Evolutionary conservation across 176 grass and related monocot species (phyloP).

Genomic region (Neostapfia colusana): DNA sequence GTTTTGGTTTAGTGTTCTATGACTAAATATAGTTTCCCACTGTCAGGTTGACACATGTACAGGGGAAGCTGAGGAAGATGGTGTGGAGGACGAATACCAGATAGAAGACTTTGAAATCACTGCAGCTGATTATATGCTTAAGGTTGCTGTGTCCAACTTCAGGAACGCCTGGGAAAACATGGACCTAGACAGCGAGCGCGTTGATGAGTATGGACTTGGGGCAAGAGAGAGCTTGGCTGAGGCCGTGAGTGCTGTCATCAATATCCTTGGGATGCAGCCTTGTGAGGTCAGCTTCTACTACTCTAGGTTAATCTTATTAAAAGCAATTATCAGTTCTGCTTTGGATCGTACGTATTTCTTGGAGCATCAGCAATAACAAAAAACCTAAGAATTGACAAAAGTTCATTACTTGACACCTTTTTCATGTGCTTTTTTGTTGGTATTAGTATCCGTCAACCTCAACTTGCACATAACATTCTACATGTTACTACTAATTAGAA

Average conservation of each 20-base stretch:
- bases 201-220: conserved; percentile 95
- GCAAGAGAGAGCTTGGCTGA: too few species aligned
- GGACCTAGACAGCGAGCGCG: conserved; percentile 68
- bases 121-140: conserved; percentile 90
- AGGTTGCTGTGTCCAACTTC: conserved; percentile 87
- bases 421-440: neutral
- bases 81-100: conserved; percentile 97
- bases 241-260: conserved; percentile 81
- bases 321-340: neutral
- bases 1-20: neutral
- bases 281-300: conserved; percentile 72
- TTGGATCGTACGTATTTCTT: neutral
- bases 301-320: conserved; percentile 3
- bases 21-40: conserved; percentile 16
- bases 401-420: neutral
- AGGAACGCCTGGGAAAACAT: conserved; percentile 96
- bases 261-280: conserved; percentile 93
- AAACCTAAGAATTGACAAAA: neutral
- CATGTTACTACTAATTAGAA: neutral
- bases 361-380: conserved; percentile 9
- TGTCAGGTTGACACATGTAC: conserved; percentile 77
- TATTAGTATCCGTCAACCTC: neutral
- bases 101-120: conserved; percentile 87
- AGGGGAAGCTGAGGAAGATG: conserved; percentile 85
- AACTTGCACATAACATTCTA: neutral